Conservation (phyloP, 2,329 filamentous ascomycete genomes). For the Aspergillus costaricaensis region DNA sequence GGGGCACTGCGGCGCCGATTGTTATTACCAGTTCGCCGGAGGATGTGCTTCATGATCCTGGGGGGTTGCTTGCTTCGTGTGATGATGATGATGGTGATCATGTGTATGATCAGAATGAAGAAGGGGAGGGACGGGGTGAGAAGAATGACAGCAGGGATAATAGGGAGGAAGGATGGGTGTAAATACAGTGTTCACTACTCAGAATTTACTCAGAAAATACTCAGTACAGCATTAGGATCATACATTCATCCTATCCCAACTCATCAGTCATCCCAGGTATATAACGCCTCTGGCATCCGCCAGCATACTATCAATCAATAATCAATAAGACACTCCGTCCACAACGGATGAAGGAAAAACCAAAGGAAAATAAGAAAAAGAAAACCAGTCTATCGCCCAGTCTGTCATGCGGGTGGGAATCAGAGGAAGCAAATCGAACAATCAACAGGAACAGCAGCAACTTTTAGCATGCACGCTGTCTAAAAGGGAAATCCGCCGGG, state of each 20-base stretch:
- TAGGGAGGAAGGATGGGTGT: no score
- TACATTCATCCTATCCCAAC: neutral
- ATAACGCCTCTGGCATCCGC: constrained; percentile 11
- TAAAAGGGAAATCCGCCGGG: constrained; percentile 62
- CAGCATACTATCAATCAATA: neutral
- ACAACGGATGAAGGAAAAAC: neutral
- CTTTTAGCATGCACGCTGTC: constrained; percentile 12
- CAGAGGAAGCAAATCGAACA: neutral
- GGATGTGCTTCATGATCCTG: no score
- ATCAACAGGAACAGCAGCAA: neutral
- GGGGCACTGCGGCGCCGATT: no score
- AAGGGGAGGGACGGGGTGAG: no score
- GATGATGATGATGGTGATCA: no score
- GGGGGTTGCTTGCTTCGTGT: no score
- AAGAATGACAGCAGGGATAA: no score
- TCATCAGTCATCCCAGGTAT: constrained; percentile 20
- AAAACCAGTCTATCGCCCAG: neutral
- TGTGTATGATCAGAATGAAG: no score
- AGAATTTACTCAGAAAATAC: no score
- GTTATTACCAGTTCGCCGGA: no score
- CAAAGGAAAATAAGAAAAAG: neutral
- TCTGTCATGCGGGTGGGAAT: neutral
- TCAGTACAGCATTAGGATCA: no score
- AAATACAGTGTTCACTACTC: no score
- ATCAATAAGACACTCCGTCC: neutral